Conservation (phyloP, 257 asterid genomes). For the Voacanga thouarsii region DNA sequence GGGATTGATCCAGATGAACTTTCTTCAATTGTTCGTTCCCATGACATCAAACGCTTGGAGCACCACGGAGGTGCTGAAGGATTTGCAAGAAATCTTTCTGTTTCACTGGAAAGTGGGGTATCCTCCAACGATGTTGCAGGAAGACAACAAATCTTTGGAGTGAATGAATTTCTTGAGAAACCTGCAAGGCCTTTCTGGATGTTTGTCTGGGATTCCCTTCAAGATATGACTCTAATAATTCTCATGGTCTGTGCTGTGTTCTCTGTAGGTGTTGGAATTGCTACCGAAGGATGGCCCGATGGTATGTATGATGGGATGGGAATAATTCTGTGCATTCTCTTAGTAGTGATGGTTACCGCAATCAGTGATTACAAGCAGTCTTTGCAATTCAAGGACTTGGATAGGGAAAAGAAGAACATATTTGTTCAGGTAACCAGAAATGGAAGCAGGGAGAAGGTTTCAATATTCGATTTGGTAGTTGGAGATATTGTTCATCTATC, state of each 20-base stretch:
- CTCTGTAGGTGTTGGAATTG: constrained; percentile 63
- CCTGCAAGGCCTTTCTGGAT: constrained; percentile 63
- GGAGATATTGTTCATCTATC: constrained; percentile 75
- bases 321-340: constrained; percentile 51
- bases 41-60: constrained; percentile 46
- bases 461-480: constrained; percentile 59
- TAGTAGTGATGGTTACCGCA: constrained; percentile 75
- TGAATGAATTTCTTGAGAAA: constrained; percentile 55
- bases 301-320: constrained; percentile 80
- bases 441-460: constrained; percentile 45
- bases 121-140: constrained; percentile 35
- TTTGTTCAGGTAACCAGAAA: constrained; percentile 56
- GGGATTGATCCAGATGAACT: constrained; percentile 65
- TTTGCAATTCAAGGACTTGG: constrained; percentile 72
- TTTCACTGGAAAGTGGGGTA: constrained; percentile 52
- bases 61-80: constrained; percentile 61
- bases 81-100: constrained; percentile 44
- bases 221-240: constrained; percentile 64
- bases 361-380: constrained; percentile 76
- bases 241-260: constrained; percentile 69
- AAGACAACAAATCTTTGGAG: constrained; percentile 50
- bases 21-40: constrained; percentile 57
- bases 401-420: constrained; percentile 61
- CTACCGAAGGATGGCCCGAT: constrained; percentile 83
- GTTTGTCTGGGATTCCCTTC: constrained; percentile 79